Percentiles rank a stretch among this genome's conserved stretches.
Evolutionary conservation across 1,139 yeast genomes (phyloP).

Genomic region (Sugiyamaella grinbergsii): DNA sequence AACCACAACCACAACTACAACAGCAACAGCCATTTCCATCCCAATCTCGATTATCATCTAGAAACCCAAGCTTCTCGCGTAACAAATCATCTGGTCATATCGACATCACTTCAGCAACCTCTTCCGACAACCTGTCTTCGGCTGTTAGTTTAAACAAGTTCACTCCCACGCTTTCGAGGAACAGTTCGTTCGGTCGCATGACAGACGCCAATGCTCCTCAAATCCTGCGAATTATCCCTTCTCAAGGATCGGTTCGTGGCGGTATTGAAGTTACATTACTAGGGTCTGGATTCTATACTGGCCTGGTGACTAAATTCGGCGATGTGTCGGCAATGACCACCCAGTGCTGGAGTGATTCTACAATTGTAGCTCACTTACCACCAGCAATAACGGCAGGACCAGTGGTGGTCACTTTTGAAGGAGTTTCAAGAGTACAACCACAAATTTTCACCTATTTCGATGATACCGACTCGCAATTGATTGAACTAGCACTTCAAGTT

Average conservation of each 20-base stretch:
- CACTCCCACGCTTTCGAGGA: slow-evolving; percentile 11
- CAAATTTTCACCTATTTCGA: slow-evolving; percentile 85
- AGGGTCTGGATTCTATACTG: slow-evolving; percentile 84
- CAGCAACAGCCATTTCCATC: slow-evolving; percentile 11
- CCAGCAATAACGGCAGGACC: slow-evolving; percentile 90
- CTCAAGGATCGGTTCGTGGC: slow-evolving; percentile 93
- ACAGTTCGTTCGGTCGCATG: slow-evolving; percentile 13
- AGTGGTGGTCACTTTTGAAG: slow-evolving; percentile 78
- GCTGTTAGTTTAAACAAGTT: slow-evolving; percentile 15
- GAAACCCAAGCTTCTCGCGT: slow-evolving; percentile 16
- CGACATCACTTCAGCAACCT: slow-evolving; percentile 26
- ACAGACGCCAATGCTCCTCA: slow-evolving; percentile 38
- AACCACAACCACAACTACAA: slow-evolving; percentile 10
- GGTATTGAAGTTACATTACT: slow-evolving; percentile 91
- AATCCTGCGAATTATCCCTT: slow-evolving; percentile 80
- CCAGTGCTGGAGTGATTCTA: slow-evolving; percentile 94
- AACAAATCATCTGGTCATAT: slow-evolving; percentile 19
- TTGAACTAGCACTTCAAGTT: slow-evolving; percentile 89
- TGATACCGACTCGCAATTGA: slow-evolving; percentile 88
- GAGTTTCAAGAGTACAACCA: slow-evolving; percentile 41
- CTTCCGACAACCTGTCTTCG: slow-evolving; percentile 27
- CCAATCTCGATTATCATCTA: slow-evolving; percentile 4
- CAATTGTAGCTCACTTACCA: slow-evolving; percentile 90
- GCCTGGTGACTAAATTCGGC: slow-evolving; percentile 83
- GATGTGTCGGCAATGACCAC: slow-evolving; percentile 80